Evolutionary conservation across 1,284 basidiomycete species (phyloP), one percentile per base, ranked within the genome.

Genomic region (Laetiporus sulphureus): DNA sequence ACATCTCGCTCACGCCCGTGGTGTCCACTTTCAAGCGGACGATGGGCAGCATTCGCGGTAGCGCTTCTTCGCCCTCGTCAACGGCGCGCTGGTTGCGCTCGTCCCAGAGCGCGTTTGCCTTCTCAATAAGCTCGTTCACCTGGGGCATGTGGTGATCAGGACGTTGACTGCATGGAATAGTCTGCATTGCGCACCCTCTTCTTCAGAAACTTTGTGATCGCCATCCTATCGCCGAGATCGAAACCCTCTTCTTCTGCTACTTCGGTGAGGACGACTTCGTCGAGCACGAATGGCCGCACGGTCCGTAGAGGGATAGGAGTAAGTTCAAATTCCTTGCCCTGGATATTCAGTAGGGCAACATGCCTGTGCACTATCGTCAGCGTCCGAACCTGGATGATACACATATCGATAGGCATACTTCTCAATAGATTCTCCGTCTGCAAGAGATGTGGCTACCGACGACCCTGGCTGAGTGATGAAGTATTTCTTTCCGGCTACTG

Each of bases 391-490:
- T 2, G 16, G n/a, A 13, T 13, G 19, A n/a, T n/a, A 15, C 20
- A 23, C 27, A 15, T 6, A 13, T 4, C 16, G 13, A 15, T 40
- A 23, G 24, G 38, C 30, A 41, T 48, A 93, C 91, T 97, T 97
- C 54, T 87, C 82, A 4, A 91, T 66, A 0, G 92, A 70, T 62
- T 97, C 94, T 1, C 93, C 94, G 36, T 92, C 89, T 0, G 91
- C 86, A 24, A 97, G 68, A 37, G 88, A 91, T 0, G 95, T 99
- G 0, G 95, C 96, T 3, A 99, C 83, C 0, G 88, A 92, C 5
- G 91, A 95, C 1, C 96, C 96, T 1, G 96, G 96, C 60, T 99
- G 96, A 0, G 83, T 79, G 57, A 99, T 93, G 54, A 78, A 82
- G 65, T 99, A 99, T 4, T 76, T 72, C 63, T 96, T 95, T 6